Conservation (phyloP, 2,329 filamentous ascomycete genomes). For the Achaetomium macrosporum region DNA sequence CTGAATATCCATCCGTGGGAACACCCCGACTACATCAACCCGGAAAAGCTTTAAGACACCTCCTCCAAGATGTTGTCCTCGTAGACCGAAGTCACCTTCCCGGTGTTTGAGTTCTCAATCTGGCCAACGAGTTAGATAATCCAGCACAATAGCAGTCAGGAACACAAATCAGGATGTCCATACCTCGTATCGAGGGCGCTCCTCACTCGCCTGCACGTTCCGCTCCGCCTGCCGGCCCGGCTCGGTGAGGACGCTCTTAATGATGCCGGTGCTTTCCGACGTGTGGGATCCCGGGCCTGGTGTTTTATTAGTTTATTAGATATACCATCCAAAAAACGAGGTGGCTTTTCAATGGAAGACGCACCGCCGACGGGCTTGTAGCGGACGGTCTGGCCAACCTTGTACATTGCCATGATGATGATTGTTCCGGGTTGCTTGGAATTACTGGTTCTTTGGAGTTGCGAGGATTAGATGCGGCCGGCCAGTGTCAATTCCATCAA, state of each 20-base stretch:
- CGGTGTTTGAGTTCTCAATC: too few species aligned
- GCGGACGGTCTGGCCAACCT: neutral
- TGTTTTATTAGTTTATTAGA: too few species aligned
- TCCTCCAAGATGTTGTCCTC: neutral
- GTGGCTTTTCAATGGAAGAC: neutral
- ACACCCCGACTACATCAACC: too few species aligned
- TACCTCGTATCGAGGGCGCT: neutral
- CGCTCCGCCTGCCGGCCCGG: neutral
- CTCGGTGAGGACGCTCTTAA: neutral
- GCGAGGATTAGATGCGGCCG: too few species aligned
- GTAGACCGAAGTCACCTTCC: too few species aligned
- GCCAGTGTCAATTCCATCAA: too few species aligned
- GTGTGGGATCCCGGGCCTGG: neutral
- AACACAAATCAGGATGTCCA: neutral
- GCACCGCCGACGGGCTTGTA: neutral
- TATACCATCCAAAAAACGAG: neutral
- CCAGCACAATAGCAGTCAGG: neutral
- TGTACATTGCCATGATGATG: neutral
- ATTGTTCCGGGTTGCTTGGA: neutral
- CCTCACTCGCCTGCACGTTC: neutral
- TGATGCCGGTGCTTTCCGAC: neutral
- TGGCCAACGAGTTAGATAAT: neutral
- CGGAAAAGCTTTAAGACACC: too few species aligned
- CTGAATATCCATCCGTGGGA: too few species aligned
- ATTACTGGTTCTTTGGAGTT: neutral